Base-by-base conservation (phyloP, 768 basidiomycete species). In the Clathrus columnatus region DNA sequence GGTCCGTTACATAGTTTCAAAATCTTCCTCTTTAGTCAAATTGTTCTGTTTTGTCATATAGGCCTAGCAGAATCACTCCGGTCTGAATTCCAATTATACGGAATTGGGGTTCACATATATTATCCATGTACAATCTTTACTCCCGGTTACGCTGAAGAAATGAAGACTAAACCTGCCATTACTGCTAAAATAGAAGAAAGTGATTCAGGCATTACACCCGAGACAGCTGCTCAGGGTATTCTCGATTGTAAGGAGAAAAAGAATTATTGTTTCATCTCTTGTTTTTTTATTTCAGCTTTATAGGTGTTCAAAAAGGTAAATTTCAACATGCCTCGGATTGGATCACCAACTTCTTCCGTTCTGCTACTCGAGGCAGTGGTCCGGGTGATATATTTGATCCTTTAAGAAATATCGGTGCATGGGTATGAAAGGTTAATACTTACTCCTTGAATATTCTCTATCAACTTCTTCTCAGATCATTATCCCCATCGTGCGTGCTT, bases 41-140 rank as follows among this genome's bases (percentile, higher is more conserved):
- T n/a, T 14, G 27, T 43, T 21, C 17, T 55, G 5, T 45, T 51
- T 28, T 30, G 36, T 10, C 51, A 29, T 11, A 7, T 63, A 92
- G 91, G 86, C 14, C 79, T 96, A 0, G 89, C 88, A 14, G 93
- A 96, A 57, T 77, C 84, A 0, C 75, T 96, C 14, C 83, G 85
- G 7, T 85, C 82, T 23, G 93, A 95, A 64, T 72, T 91, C 48
- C 70, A 83, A 59, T 72, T 93, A 6, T 91, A 94, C 65, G 79
- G 76, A 49, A 87, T 91, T 64, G 73, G 75, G 50, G 79, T 91
- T 5, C 90, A 93, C 60, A 80, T 89, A 44, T 91, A 82, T 70
- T 84, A 90, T 70, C 91, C 93, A 0, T 77, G 77, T 1, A 89
- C 89, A 1, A 94, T 96, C 73, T 78, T 73, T 60, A 82, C 81